phyloP scores from a whole-genome alignment of 805 yeast genomes.

The Metschnikowia proteae region DNA sequence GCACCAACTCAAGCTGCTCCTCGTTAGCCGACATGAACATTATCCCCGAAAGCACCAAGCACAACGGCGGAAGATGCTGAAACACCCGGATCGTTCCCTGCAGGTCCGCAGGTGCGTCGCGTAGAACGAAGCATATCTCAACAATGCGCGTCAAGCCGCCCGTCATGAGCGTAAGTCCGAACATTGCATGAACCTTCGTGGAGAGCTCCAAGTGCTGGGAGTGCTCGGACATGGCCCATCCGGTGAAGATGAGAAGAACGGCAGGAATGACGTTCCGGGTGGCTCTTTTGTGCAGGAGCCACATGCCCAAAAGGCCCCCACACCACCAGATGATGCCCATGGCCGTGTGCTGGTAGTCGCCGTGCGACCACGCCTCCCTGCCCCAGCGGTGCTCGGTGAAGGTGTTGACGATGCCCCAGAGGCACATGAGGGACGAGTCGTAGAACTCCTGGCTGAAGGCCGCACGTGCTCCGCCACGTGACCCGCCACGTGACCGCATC shows the following conservation, averaged over 20 bases:
- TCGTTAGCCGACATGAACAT: constrained; percentile 91
- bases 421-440: constrained; percentile 75
- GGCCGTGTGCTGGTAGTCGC: constrained; percentile 91
- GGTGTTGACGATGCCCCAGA: constrained; percentile 92
- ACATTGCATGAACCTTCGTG: constrained; percentile 83
- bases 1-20: constrained; percentile 72
- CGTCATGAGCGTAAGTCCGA: constrained; percentile 73
- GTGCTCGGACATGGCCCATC: constrained; percentile 93
- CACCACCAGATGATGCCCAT: constrained; percentile 98
- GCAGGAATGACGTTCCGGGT: constrained; percentile 63
- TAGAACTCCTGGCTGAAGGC: constrained; percentile 71
- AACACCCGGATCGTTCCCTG: constrained; percentile 56
- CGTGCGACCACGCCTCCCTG: constrained; percentile 79
- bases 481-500: constrained; percentile 42
- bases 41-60: constrained; percentile 72
- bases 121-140: constrained; percentile 74
- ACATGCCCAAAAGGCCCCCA: constrained; percentile 84
- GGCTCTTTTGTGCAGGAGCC: constrained; percentile 54
- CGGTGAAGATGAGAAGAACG: constrained; percentile 77
- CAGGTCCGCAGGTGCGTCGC: constrained; percentile 47
- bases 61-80: constrained; percentile 84
- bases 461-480: constrained; percentile 1
- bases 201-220: constrained; percentile 70
- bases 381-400: constrained; percentile 98
- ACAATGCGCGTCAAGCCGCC: constrained; percentile 75